Evolutionary conservation across 139 green algal genomes (phyloP).

Genomic region (Medakamo hakoo): DNA sequence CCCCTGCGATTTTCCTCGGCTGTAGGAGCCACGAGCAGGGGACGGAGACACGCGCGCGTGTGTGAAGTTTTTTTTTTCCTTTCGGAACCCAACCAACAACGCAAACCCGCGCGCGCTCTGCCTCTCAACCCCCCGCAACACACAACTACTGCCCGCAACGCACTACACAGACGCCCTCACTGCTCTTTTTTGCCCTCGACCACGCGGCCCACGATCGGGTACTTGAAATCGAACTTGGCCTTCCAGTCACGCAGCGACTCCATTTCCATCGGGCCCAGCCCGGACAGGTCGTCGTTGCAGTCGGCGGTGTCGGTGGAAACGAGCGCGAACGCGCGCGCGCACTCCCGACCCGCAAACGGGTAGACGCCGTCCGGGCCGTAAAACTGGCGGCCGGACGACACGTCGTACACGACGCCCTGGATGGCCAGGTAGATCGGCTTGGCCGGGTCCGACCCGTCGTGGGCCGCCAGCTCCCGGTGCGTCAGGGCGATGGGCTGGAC

Average conservation of each 20-base stretch:
- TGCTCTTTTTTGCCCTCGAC: conserved; percentile 5
- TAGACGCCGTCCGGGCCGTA: conserved; percentile 74
- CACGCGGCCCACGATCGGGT: conserved; percentile 35
- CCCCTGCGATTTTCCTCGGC: too few species aligned
- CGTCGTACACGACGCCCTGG: conserved; percentile 53
- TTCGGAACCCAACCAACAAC: too few species aligned
- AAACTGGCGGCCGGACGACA: conserved; percentile 45
- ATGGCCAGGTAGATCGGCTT: conserved; percentile 57
- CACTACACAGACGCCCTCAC: too few species aligned
- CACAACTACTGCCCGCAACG: too few species aligned
- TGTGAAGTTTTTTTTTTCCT: too few species aligned
- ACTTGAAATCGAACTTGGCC: conserved; percentile 53
- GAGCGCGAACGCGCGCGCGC: conserved; percentile 59
- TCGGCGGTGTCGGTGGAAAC: conserved; percentile 50
- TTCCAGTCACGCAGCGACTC: conserved; percentile 60
- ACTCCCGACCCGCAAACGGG: conserved; percentile 66
- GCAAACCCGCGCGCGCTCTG: too few species aligned
- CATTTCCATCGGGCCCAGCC: conserved; percentile 32
- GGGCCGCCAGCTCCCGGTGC: conserved; percentile 32
- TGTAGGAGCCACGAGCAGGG: too few species aligned
- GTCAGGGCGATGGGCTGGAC: conserved; percentile 39
- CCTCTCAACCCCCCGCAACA: too few species aligned
- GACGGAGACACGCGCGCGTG: too few species aligned
- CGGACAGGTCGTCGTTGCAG: conserved; percentile 44
- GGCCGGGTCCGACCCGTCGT: conserved; percentile 33